Percentiles rank a stretch among this genome's conserved stretches.
Conservation (phyloP, 495 filamentous ascomycete species). For the Talaromyces stipitatus region DNA sequence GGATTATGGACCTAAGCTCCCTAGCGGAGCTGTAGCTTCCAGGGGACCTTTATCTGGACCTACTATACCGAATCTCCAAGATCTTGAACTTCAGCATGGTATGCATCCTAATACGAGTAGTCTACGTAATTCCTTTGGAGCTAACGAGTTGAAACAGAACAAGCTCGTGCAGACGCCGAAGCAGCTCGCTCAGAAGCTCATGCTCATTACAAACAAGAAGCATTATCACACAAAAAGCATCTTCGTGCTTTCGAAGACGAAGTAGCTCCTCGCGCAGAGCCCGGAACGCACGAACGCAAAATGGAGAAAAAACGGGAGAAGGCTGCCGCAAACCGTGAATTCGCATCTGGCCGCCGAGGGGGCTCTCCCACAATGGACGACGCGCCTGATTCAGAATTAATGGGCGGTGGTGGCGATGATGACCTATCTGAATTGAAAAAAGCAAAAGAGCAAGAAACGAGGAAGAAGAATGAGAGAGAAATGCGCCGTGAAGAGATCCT, state of each 20-base stretch:
- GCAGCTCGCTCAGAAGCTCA: slow-evolving; percentile 47
- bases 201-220: slow-evolving; percentile 51
- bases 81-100: slow-evolving; percentile 65
- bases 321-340: slow-evolving; percentile 39
- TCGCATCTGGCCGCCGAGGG: slow-evolving; percentile 34
- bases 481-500: slow-evolving; percentile 36
- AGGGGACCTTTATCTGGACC: slow-evolving; percentile 49
- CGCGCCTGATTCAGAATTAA: slow-evolving; percentile 34
- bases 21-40: slow-evolving; percentile 20
- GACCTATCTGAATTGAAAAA: slow-evolving; percentile 32
- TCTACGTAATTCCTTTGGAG: background rate
- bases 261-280: slow-evolving; percentile 71
- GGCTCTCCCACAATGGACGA: slow-evolving; percentile 28
- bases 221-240: slow-evolving; percentile 26
- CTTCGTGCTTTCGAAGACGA: slow-evolving; percentile 53
- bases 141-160: slow-evolving; percentile 27
- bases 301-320: slow-evolving; percentile 73
- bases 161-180: slow-evolving; percentile 44
- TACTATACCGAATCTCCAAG: slow-evolving; percentile 65
- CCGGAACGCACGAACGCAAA: slow-evolving; percentile 75
- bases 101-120: slow-evolving; percentile 7
- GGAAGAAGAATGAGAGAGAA: slow-evolving; percentile 38
- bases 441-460: slow-evolving; percentile 30
- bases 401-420: slow-evolving; percentile 32
- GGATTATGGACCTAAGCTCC: slow-evolving; percentile 63